A percentile compares a stretch with the other conserved stretches of the same genome.
Evolutionary conservation across 2,329 filamentous ascomycete genomes (phyloP).

Genomic region (Fusarium multiceps): DNA sequence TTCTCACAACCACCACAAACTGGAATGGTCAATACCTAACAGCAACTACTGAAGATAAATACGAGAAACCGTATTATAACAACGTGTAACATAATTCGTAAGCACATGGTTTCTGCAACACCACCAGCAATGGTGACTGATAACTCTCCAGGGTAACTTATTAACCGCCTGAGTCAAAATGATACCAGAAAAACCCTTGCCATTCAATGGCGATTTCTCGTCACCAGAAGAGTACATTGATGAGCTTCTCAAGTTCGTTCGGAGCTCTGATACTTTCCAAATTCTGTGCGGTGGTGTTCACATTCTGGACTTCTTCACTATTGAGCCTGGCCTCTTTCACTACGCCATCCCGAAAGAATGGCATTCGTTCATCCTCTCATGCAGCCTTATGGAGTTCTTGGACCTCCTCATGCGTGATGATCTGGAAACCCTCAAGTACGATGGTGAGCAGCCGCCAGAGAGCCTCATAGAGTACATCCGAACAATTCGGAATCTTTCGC

Average conservation of each 20-base stretch:
- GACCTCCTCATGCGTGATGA: constrained; percentile 86
- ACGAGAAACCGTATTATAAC: not conserved
- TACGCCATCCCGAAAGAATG: constrained; percentile 81
- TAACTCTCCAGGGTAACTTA: constrained; percentile 38
- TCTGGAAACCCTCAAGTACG: constrained; percentile 56
- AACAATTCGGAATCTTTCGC: constrained; percentile 74
- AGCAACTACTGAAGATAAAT: not conserved
- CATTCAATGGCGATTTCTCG: constrained; percentile 75
- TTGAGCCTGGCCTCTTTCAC: constrained; percentile 83
- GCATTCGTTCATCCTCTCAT: constrained; percentile 79
- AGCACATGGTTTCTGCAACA: not conserved
- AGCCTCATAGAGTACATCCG: constrained; percentile 78
- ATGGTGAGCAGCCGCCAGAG: constrained; percentile 56
- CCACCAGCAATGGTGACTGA: not conserved
- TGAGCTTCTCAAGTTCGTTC: constrained; percentile 79
- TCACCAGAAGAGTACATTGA: constrained; percentile 82
- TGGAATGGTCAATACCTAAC: too few relatives aligned
- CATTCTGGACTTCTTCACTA: constrained; percentile 94
- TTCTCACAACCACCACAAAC: not conserved
- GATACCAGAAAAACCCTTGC: constrained; percentile 68
- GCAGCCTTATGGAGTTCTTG: constrained; percentile 79
- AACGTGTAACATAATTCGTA: not conserved
- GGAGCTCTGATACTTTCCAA: constrained; percentile 79
- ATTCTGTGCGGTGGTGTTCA: constrained; percentile 97
- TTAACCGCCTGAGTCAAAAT: constrained; percentile 48